Evolutionary conservation across 805 yeast genomes (phyloP).

Genomic region (Brettanomyces sp.): DNA sequence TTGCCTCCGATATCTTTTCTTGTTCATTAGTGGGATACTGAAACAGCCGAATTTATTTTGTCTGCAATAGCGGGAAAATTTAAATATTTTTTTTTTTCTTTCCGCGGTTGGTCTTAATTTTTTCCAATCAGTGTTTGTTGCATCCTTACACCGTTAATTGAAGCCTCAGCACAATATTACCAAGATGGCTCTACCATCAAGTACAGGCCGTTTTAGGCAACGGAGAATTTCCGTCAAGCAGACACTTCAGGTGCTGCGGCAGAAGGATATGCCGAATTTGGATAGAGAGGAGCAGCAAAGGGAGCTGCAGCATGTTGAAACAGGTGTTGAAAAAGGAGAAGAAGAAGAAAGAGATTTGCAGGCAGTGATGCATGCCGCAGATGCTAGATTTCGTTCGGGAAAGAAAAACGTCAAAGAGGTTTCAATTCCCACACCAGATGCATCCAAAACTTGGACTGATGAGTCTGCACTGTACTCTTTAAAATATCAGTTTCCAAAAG

Average conservation of each 20-base stretch:
- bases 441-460: constrained; percentile 73
- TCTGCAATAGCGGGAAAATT: too few relatives aligned
- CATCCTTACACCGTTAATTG: too few relatives aligned
- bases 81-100: too few relatives aligned
- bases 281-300: constrained; percentile 77
- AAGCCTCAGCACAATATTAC: too few relatives aligned
- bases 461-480: constrained; percentile 56
- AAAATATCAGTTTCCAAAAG: constrained; percentile 64
- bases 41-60: too few relatives aligned
- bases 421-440: constrained; percentile 96
- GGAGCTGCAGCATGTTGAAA: constrained; percentile 81
- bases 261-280: constrained; percentile 69
- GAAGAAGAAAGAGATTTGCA: constrained; percentile 96
- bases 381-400: constrained; percentile 49
- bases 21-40: too few relatives aligned
- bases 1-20: too few relatives aligned
- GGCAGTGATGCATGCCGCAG: constrained; percentile 77
- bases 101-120: too few relatives aligned
- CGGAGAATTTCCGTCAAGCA: constrained; percentile 91
- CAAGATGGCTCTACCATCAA: constrained; percentile 25
- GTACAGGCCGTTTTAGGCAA: constrained; percentile 73
- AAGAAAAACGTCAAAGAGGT: constrained; percentile 37
- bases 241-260: constrained; percentile 66
- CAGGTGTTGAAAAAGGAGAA: constrained; percentile 96
- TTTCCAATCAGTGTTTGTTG: too few relatives aligned